Conservation (phyloP, 2,329 filamentous ascomycete genomes). For the Epichloe sibirici region DNA sequence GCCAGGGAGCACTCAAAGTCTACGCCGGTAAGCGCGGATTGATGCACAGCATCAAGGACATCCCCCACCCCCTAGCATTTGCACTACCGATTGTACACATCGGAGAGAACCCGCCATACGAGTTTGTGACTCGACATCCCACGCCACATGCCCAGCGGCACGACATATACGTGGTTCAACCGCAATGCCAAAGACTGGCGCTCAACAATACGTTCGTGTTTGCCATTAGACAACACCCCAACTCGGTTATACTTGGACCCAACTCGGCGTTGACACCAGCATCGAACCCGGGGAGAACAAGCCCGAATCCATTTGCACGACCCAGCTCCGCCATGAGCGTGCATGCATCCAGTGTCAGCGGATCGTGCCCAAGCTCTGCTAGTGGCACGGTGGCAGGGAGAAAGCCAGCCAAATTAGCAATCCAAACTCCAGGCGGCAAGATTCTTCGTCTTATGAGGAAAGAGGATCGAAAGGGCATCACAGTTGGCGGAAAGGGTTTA, state of each 20-base stretch:
- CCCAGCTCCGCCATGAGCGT: slow-evolving; percentile 55
- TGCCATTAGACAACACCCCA: slow-evolving; percentile 81
- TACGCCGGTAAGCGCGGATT: slow-evolving; percentile 90
- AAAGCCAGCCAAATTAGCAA: slow-evolving; percentile 91
- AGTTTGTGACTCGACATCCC: slow-evolving; percentile 85
- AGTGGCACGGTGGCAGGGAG: slow-evolving; percentile 43
- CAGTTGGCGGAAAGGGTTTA: slow-evolving; percentile 29
- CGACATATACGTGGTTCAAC: slow-evolving; percentile 92
- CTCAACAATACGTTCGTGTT: slow-evolving; percentile 98
- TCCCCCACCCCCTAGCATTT: slow-evolving; percentile 87
- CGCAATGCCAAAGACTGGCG: slow-evolving; percentile 78
- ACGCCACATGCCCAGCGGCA: slow-evolving; percentile 96
- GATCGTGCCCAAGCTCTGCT: slow-evolving; percentile 43
- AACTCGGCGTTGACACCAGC: slow-evolving; percentile 30
- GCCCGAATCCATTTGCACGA: slow-evolving; percentile 49
- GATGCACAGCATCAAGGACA: slow-evolving; percentile 96
- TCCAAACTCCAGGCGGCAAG: slow-evolving; percentile 89
- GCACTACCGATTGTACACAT: slow-evolving; percentile 82
- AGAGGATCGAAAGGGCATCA: slow-evolving; percentile 50
- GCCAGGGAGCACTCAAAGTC: slow-evolving; percentile 74
- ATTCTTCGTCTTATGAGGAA: slow-evolving; percentile 81
- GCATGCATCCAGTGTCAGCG: slow-evolving; percentile 43
- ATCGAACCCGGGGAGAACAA: slow-evolving; percentile 34
- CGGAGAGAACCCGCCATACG: slow-evolving; percentile 86
- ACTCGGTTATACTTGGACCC: slow-evolving; percentile 31